Conservation (phyloP, 371 early-diverging fungal species). For the Ordospora pajunii region DNA sequence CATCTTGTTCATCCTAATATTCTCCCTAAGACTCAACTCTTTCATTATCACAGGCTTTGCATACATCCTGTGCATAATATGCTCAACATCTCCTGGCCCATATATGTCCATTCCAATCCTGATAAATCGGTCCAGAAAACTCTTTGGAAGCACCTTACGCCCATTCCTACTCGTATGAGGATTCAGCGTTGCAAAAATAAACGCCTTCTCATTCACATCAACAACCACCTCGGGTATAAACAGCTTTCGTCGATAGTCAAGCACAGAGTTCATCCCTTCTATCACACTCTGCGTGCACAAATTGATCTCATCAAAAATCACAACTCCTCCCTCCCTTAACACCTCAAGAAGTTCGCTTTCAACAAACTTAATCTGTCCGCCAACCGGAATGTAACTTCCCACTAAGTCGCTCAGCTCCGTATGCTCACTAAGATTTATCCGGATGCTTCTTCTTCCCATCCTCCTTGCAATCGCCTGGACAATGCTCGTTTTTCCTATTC, state of each 20-base stretch:
- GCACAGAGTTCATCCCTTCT: constrained; percentile 93
- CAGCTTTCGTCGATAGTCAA: constrained; percentile 89
- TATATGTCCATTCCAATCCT: constrained; percentile 73
- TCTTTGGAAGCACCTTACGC: constrained; percentile 90
- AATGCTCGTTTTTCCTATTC: constrained; percentile 92
- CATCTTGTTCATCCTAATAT: constrained; percentile 30
- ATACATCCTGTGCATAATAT: constrained; percentile 40
- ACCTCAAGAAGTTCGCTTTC: constrained; percentile 85
- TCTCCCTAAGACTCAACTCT: constrained; percentile 28
- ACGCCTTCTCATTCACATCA: constrained; percentile 65
- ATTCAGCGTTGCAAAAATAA: constrained; percentile 93
- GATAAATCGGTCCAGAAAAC: constrained; percentile 91
- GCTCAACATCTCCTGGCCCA: constrained; percentile 39
- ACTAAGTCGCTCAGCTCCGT: constrained; percentile 96
- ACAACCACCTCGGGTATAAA: constrained; percentile 79
- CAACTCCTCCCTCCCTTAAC: constrained; percentile 88
- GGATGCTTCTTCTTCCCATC: constrained; percentile 71
- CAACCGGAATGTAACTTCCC: constrained; percentile 64
- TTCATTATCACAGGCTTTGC: neutral
- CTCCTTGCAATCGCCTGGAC: constrained; percentile 73
- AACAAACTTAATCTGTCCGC: constrained; percentile 42
- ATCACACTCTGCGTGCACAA: constrained; percentile 94
- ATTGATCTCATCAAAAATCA: constrained; percentile 95
- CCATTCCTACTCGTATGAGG: constrained; percentile 90
- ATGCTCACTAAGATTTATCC: constrained; percentile 95